Conservation (phyloP, 345 rosid species). For the Leavenworthia alabamica region DNA sequence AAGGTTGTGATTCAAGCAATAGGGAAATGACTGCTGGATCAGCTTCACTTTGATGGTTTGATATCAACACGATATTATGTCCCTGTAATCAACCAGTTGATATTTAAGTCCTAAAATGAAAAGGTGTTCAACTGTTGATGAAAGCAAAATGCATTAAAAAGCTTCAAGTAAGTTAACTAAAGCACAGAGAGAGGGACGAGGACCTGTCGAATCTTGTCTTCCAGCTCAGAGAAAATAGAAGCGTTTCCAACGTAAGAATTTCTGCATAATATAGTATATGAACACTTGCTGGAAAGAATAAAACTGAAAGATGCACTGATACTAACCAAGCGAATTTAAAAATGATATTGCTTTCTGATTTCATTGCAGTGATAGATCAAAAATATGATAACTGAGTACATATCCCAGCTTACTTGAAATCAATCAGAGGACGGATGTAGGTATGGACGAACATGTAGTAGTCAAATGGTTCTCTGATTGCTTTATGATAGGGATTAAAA, state of each 20-base stretch:
- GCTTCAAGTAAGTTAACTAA: too few relatives aligned
- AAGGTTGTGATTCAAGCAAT: conserved; percentile 68
- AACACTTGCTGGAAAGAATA: conserved; percentile 12
- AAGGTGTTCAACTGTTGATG: not conserved
- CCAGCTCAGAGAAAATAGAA: conserved; percentile 60
- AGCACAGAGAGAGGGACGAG: too few relatives aligned
- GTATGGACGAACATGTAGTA: conserved; percentile 90
- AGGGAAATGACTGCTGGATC: conserved; percentile 88
- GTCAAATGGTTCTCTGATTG: conserved; percentile 89
- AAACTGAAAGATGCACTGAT: too few relatives aligned
- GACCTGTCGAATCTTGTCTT: conserved; percentile 71
- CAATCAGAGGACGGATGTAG: conserved; percentile 73
- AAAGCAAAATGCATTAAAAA: too few relatives aligned
- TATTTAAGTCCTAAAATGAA: not conserved
- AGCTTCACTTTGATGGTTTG: conserved; percentile 98
- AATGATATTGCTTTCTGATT: not conserved
- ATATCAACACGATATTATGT: conserved; percentile 74
- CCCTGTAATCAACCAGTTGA: conserved; percentile 50
- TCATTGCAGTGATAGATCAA: not conserved
- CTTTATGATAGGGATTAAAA: conserved; percentile 77
- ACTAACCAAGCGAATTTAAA: not conserved
- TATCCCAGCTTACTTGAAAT: conserved; percentile 63
- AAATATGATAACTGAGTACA: not conserved
- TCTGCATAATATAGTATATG: conserved; percentile 43
- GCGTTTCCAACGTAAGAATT: conserved; percentile 80